Conservation (phyloP, 2,329 filamentous ascomycete species). For the Colletotrichum noveboracense region DNA sequence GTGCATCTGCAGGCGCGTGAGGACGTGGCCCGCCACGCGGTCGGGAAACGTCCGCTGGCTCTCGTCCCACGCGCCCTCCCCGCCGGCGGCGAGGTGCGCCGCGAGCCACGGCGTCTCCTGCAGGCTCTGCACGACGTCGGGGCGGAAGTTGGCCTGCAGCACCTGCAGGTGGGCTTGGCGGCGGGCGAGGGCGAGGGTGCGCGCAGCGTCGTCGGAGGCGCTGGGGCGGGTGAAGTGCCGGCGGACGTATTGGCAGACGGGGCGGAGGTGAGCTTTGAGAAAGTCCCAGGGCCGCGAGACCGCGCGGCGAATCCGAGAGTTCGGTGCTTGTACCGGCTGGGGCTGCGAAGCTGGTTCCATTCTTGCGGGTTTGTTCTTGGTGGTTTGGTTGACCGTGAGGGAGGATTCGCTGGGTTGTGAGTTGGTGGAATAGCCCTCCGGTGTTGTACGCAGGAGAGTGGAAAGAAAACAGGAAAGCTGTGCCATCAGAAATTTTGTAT, state of each 20-base stretch:
- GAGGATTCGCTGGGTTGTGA: not conserved
- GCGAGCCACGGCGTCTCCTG: not conserved
- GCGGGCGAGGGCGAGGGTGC: not conserved
- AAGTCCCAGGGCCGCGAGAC: not conserved
- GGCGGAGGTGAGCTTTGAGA: not conserved
- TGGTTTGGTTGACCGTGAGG: not conserved
- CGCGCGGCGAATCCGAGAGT: not conserved
- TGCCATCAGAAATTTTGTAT: not conserved
- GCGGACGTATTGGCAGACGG: not conserved
- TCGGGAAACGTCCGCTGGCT: not conserved
- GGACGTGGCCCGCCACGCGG: not conserved
- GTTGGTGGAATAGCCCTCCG: not conserved
- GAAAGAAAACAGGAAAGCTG: not conserved
- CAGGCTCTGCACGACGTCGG: not conserved
- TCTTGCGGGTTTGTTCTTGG: not conserved
- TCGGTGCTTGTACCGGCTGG: not conserved
- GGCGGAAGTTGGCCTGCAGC: not conserved
- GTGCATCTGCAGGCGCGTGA: not conserved
- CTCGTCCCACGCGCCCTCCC: not conserved
- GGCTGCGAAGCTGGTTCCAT: not conserved
- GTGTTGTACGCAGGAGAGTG: not conserved
- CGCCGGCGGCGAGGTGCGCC: not conserved
- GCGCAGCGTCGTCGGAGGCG: not conserved
- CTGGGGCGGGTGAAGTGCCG: not conserved
- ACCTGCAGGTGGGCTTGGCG: not conserved